phyloP scores from a whole-genome alignment of 2,329 filamentous ascomycete genomes.

The Aspergillus latus region DNA sequence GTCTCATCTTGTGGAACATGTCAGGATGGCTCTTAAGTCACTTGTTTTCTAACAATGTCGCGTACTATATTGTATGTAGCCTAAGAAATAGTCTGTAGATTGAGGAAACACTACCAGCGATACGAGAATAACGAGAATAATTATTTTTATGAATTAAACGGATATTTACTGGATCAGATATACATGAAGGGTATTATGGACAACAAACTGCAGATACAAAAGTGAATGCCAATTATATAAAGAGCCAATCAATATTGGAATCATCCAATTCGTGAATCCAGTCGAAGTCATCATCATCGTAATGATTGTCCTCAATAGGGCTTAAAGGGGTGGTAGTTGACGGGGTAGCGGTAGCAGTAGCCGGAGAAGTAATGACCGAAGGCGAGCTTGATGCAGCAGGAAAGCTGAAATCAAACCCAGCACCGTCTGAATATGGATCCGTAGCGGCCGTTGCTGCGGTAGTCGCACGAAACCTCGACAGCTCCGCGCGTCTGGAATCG shows the following conservation, averaged over 20 bases:
- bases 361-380: neutral
- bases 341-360: neutral
- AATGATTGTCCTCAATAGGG: constrained; percentile 21
- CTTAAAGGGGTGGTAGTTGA: constrained; percentile 7
- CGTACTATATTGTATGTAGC: too few relatives aligned
- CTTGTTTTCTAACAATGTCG: too few relatives aligned
- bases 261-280: constrained; percentile 44
- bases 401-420: neutral
- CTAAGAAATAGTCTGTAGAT: too few relatives aligned
- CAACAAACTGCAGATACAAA: neutral
- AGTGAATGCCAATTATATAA: constrained; percentile 31
- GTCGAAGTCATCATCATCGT: constrained; percentile 37
- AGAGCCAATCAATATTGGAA: constrained; percentile 43
- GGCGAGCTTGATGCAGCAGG: neutral
- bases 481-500: constrained; percentile 30
- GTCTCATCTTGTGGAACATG: too few relatives aligned
- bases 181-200: neutral
- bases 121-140: too few relatives aligned
- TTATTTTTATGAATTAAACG: neutral
- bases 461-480: neutral
- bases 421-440: neutral
- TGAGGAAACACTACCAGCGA: too few relatives aligned
- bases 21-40: too few relatives aligned
- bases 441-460: neutral
- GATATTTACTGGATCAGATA: neutral